Percentiles rank a stretch among this genome's conserved stretches.
Conservation (phyloP, 192 early-diverging fungal species). For the Mycoemilia scoparia region DNA sequence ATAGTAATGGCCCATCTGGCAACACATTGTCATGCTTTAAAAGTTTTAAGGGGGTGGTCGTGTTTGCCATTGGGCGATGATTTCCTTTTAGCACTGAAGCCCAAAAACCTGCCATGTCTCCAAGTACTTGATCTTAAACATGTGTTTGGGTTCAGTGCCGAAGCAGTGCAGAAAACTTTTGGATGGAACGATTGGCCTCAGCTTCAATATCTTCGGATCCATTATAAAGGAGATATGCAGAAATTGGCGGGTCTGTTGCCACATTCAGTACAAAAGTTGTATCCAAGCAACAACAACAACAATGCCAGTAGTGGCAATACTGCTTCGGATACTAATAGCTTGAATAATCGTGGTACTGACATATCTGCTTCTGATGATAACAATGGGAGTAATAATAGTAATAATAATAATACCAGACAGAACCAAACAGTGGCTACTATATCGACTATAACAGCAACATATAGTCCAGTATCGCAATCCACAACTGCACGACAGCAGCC, state of each 20-base stretch:
- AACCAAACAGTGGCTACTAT: no score
- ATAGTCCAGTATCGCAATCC: no score
- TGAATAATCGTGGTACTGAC: no score
- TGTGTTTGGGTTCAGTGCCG: slow-evolving; percentile 25
- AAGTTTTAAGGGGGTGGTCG: slow-evolving; percentile 23
- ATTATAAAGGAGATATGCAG: slow-evolving; percentile 14
- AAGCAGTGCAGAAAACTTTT: slow-evolving; percentile 18
- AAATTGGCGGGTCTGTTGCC: slow-evolving; percentile 27
- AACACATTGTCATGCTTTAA: slow-evolving; percentile 12
- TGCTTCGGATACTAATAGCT: no score
- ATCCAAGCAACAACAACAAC: no score
- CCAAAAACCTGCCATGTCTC: slow-evolving; percentile 9
- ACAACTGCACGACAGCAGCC: no score
- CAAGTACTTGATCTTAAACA: slow-evolving; percentile 31
- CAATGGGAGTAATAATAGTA: no score
- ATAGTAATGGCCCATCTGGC: slow-evolving; percentile 26
- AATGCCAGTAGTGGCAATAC: no score
- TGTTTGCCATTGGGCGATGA: slow-evolving; percentile 23
- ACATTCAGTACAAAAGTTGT: no score
- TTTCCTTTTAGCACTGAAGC: slow-evolving; percentile 20
- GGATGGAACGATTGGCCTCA: slow-evolving; percentile 20
- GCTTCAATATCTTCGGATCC: slow-evolving; percentile 22
- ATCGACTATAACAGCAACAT: no score
- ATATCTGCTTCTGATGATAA: no score
- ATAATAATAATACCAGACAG: no score